These are phyloP conservation scores for Vicia villosa DNA, from an alignment of 306 rosid genomes.

Conservation along the genomic window DNA sequence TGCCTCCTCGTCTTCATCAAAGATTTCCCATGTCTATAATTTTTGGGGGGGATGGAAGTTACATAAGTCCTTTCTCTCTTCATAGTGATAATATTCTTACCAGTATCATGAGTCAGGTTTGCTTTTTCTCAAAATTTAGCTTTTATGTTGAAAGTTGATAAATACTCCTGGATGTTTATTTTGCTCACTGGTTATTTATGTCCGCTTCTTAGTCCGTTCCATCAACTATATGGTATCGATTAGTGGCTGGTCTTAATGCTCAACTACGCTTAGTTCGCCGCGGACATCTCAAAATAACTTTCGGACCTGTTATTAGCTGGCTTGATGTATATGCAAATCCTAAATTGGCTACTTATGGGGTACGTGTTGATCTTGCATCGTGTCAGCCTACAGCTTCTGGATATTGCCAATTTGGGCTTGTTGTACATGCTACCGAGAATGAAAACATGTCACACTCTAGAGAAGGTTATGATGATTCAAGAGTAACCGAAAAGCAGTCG, in stretches of 20 bases:
- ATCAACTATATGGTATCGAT: conserved; percentile 93
- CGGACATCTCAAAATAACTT: conserved; percentile 70
- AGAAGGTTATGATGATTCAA: conserved; percentile 52
- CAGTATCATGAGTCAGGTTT: conserved; percentile 90
- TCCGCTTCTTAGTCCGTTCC: conserved; percentile 65
- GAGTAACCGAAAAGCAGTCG: conserved; percentile 51
- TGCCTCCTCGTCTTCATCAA: conserved; percentile 78
- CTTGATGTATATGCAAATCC: conserved; percentile 75
- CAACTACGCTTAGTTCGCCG: conserved; percentile 76
- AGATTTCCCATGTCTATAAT: conserved; percentile 81
- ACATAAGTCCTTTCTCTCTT: conserved; percentile 85
- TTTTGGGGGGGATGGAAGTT: conserved; percentile 98
- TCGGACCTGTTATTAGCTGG: conserved; percentile 74
- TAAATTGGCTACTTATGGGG: conserved; percentile 53
- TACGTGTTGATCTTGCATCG: conserved; percentile 80
- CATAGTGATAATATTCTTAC: conserved; percentile 85
- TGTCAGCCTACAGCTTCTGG: conserved; percentile 94
- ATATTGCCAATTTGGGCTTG: conserved; percentile 81
- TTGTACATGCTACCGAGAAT: conserved; percentile 56
- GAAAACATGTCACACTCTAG: conserved; percentile 41
- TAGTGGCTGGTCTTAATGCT: conserved; percentile 95
- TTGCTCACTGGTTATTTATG: conserved; percentile 31
- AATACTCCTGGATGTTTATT: conserved; percentile 16
- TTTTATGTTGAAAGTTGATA: conserved; percentile 29
- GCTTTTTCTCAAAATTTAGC: conserved; percentile 25